A percentile compares a stretch with the other conserved stretches of the same genome.
phyloP scores from a whole-genome alignment of 495 filamentous ascomycete genomes.

The Lentithecium fluviatile region DNA sequence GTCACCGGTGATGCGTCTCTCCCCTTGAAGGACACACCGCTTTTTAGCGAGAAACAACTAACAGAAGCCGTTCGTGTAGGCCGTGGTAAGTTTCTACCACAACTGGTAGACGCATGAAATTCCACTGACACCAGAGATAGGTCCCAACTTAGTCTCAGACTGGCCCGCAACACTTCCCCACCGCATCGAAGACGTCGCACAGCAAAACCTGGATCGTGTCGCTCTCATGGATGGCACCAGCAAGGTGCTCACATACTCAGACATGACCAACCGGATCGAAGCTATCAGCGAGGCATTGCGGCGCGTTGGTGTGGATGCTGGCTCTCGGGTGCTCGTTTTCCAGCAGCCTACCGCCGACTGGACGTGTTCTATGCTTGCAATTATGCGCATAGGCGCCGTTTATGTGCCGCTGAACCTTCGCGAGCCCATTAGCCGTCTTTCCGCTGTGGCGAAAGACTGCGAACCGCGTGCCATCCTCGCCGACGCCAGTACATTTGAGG shows the following conservation, averaged over 20 bases:
- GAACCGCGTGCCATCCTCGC: slow-evolving; percentile 1
- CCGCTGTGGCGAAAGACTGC: slow-evolving; percentile 29
- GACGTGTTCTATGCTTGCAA: slow-evolving; percentile 54
- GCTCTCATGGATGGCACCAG: slow-evolving; percentile 16
- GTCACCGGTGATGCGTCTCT: neutral
- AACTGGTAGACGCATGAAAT: no score
- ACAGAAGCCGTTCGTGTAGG: neutral
- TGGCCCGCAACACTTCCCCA: slow-evolving; percentile 46
- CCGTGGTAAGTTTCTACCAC: slow-evolving; percentile 13
- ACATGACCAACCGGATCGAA: slow-evolving; percentile 1
- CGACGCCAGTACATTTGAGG: neutral
- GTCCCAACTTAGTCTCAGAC: slow-evolving; percentile 17
- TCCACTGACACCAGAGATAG: slow-evolving; percentile 18
- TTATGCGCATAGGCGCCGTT: slow-evolving; percentile 49
- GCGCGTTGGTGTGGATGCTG: neutral
- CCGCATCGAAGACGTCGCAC: slow-evolving; percentile 39
- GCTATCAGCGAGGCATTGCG: slow-evolving; percentile 8
- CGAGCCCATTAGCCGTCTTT: slow-evolving; percentile 42
- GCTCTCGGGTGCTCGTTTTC: slow-evolving; percentile 25
- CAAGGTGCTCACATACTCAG: neutral
- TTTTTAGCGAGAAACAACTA: neutral
- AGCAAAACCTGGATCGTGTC: slow-evolving; percentile 10
- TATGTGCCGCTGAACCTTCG: slow-evolving; percentile 57
- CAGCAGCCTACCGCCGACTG: slow-evolving; percentile 46
- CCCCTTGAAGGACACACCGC: neutral